phyloP scores from a whole-genome alignment of 1,284 basidiomycete genomes.

The Rhodotorula sp. region DNA sequence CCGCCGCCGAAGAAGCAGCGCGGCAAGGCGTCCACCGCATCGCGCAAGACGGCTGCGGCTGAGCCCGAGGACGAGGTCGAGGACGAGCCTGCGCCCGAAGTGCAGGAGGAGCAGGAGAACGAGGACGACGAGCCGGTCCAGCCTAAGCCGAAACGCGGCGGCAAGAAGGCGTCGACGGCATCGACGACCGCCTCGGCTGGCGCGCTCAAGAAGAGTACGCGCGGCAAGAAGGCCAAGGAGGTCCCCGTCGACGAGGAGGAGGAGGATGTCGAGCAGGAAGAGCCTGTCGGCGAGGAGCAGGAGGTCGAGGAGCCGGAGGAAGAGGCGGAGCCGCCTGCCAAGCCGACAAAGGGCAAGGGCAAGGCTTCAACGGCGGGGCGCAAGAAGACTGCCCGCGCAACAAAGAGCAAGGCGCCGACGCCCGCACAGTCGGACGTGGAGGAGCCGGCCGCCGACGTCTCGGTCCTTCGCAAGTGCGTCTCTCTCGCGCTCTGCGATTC shows the following conservation, averaged over 20 bases:
- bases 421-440: constrained; percentile 19
- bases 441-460: constrained; percentile 1
- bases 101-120: background rate
- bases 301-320: constrained; percentile 2
- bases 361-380: background rate
- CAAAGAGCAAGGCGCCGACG: constrained; percentile 10
- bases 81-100: background rate
- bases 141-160: constrained; percentile 14
- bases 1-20: constrained; percentile 1
- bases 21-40: background rate
- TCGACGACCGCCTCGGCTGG: background rate
- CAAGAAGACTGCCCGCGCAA: constrained; percentile 2
- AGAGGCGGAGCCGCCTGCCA: background rate
- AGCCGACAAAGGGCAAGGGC: background rate
- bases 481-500: too few relatives aligned
- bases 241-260: background rate
- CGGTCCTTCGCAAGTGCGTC: constrained; percentile 19
- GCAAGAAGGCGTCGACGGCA: constrained; percentile 5
- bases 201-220: constrained; percentile 2
- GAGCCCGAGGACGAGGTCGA: background rate
- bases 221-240: background rate
- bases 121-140: background rate
- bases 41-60: background rate
- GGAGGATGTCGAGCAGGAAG: constrained; percentile 1
- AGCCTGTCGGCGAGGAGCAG: background rate